Conservation (phyloP, 2,329 filamentous ascomycete species). For the Exophiala oligosperma region DNA sequence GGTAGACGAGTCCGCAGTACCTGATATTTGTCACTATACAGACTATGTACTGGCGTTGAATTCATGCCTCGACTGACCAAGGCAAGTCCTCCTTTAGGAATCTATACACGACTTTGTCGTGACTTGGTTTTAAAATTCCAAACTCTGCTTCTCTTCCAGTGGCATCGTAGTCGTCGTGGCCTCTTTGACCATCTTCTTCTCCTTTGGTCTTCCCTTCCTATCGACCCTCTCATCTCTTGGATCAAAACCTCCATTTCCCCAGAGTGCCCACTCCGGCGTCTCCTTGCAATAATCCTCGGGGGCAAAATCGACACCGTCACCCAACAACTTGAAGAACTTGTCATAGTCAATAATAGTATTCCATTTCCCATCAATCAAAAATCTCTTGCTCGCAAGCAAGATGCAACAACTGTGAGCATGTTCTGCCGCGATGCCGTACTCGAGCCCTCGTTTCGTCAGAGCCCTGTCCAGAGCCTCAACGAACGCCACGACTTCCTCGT, state of each 20-base stretch:
- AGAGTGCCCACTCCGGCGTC: constrained; percentile 91
- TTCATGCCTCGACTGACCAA: too few species aligned
- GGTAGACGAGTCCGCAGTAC: too few species aligned
- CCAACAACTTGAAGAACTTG: constrained; percentile 80
- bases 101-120: not conserved
- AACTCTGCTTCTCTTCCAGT: not conserved
- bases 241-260: constrained; percentile 94
- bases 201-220: constrained; percentile 63
- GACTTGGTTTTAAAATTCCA: not conserved
- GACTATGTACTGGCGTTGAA: too few species aligned
- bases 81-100: not conserved
- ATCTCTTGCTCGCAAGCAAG: constrained; percentile 78
- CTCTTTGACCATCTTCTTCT: not conserved
- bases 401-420: constrained; percentile 95
- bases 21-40: too few species aligned
- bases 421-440: constrained; percentile 90
- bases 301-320: constrained; percentile 71
- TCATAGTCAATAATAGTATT: constrained; percentile 90
- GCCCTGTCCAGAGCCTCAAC: constrained; percentile 72
- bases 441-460: constrained; percentile 67
- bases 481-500: constrained; percentile 83
- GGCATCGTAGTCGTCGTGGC: not conserved
- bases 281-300: constrained; percentile 91
- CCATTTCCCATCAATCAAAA: constrained; percentile 76
- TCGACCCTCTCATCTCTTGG: constrained; percentile 85